Percentiles rank a stretch among this genome's conserved stretches.
phyloP scores from a whole-genome alignment of 1,284 basidiomycete species.

The Ceratobasidium sp. region DNA sequence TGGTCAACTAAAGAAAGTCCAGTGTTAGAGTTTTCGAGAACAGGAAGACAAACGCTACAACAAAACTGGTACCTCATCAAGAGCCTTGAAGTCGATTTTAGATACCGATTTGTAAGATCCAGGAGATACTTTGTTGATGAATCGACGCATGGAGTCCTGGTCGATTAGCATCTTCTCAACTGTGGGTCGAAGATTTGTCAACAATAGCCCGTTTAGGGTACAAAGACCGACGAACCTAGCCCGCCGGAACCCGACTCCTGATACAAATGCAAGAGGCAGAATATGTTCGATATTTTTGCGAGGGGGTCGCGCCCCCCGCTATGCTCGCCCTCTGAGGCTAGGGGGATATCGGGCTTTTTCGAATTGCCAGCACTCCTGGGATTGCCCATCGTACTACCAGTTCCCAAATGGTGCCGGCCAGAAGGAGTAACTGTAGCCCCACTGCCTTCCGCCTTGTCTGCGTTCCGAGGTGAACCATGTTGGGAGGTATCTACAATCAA shows the following conservation, averaged over 20 bases:
- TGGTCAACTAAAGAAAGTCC: constrained; percentile 54
- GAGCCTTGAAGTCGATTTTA: constrained; percentile 59
- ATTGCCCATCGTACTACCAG: no score
- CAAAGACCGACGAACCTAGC: constrained; percentile 14
- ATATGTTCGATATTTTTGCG: constrained; percentile 27
- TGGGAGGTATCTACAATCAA: not conserved
- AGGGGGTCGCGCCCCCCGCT: constrained; percentile 1
- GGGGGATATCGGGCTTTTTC: not conserved
- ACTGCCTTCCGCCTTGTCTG: not conserved
- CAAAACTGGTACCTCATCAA: constrained; percentile 48
- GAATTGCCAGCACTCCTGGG: not conserved
- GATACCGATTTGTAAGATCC: constrained; percentile 20
- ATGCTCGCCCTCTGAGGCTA: not conserved
- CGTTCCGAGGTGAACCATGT: not conserved
- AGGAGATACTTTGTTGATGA: constrained; percentile 34
- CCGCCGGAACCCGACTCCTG: constrained; percentile 41
- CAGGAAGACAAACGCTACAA: not conserved
- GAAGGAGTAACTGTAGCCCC: not conserved
- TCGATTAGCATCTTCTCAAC: constrained; percentile 39
- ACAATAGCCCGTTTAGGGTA: no score
- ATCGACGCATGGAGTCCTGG: constrained; percentile 34
- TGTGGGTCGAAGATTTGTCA: not conserved
- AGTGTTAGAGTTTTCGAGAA: not conserved
- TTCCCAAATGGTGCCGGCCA: no score
- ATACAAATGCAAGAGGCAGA: constrained; percentile 44